Percentiles rank a stretch among this genome's conserved stretches.
Evolutionary conservation across 2,329 filamentous ascomycete species (phyloP).

Genomic region (Lasiodiplodia sp.): DNA sequence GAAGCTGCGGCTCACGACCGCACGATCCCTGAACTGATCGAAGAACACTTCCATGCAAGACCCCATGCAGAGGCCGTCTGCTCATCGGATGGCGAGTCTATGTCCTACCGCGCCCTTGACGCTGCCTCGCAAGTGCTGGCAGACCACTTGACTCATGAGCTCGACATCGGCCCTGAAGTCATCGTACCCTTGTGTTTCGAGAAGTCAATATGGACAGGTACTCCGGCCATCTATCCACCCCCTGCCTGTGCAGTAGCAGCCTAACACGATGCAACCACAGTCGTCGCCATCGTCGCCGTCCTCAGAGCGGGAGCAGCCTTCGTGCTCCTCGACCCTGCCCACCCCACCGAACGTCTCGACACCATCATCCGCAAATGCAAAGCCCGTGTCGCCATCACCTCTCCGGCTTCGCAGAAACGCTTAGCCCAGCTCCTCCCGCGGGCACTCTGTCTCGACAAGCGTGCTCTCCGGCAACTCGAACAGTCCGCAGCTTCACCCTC

Average conservation of each 20-base stretch:
- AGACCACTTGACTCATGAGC: constrained; percentile 53
- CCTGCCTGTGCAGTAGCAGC: not conserved
- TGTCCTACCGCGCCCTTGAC: constrained; percentile 70
- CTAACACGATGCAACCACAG: constrained; percentile 57
- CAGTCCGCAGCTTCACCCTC: constrained; percentile 30
- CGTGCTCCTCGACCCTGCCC: constrained; percentile 69
- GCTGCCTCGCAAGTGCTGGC: constrained; percentile 70
- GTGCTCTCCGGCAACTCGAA: constrained; percentile 42
- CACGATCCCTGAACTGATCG: constrained; percentile 5
- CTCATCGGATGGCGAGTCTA: constrained; percentile 48
- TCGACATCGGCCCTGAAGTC: constrained; percentile 60
- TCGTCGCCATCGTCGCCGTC: constrained; percentile 75
- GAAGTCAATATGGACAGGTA: constrained; percentile 65
- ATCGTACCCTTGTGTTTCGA: constrained; percentile 77
- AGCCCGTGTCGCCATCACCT: constrained; percentile 39
- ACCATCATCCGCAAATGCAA: constrained; percentile 66
- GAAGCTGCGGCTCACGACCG: constrained; percentile 34
- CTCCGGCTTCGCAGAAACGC: not conserved
- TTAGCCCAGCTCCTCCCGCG: not conserved
- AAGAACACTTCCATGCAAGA: constrained; percentile 34
- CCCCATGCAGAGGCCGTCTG: constrained; percentile 21
- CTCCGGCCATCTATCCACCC: not conserved
- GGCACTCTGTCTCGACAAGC: not conserved
- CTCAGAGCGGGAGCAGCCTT: constrained; percentile 80
- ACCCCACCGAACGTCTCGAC: constrained; percentile 63